These are phyloP conservation scores for Dryadomyces sulphureus DNA, from an alignment of 2,329 filamentous ascomycete genomes.

Conservation along the genomic window DNA sequence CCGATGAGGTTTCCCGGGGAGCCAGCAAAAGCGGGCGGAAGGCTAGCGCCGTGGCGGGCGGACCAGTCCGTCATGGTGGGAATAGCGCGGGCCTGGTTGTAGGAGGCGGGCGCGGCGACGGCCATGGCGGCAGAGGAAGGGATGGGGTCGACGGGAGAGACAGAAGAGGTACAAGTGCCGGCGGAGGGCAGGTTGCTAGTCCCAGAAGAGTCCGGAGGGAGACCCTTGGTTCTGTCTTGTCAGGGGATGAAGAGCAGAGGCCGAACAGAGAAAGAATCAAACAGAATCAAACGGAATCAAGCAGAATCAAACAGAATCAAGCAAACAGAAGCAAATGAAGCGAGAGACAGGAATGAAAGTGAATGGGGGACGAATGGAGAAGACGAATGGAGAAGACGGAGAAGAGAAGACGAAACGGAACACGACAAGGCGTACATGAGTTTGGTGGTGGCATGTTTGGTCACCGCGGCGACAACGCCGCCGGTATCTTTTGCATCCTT, in stretches of 20 bases:
- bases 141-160: constrained; percentile 13
- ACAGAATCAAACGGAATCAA: no score
- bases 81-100: constrained; percentile 28
- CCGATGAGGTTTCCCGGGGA: constrained; percentile 40
- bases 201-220: constrained; percentile 27
- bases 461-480: constrained; percentile 37
- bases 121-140: constrained; percentile 16
- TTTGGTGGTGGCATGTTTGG: constrained; percentile 35
- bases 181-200: constrained; percentile 24
- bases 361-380: constrained; percentile 6
- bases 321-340: no score
- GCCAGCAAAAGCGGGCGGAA: constrained; percentile 24
- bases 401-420: no score
- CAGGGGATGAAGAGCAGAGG: not conserved
- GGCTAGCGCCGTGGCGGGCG: constrained; percentile 17
- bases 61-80: constrained; percentile 28
- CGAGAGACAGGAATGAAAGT: constrained; percentile 12
- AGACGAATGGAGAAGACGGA: constrained; percentile 10
- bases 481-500: constrained; percentile 40
- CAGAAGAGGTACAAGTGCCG: constrained; percentile 32
- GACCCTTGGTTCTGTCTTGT: constrained; percentile 17
- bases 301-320: no score
- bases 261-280: no score
- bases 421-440: constrained; percentile 28
- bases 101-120: constrained; percentile 22